Conservation (phyloP, 768 basidiomycete genomes). For the Pisolithus microcarpus region DNA sequence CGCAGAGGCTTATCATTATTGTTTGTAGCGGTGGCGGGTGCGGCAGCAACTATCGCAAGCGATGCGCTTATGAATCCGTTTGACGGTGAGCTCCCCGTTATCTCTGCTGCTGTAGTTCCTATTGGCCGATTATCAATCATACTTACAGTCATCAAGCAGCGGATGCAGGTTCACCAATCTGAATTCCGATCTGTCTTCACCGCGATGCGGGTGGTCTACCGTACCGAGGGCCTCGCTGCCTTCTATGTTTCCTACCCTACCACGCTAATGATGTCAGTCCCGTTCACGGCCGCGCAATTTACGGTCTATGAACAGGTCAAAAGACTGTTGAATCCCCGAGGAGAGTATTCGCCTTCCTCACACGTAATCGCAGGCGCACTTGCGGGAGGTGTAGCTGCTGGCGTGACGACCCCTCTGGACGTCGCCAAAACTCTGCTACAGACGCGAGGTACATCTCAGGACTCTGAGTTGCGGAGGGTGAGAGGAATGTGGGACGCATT, state of each 20-base stretch:
- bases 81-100: conserved; percentile 61
- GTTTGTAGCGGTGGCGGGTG: conserved; percentile 77
- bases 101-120: not conserved
- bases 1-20: conserved; percentile 8
- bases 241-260: conserved; percentile 99
- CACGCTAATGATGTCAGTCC: conserved; percentile 92
- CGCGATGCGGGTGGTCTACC: conserved; percentile 83
- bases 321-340: conserved; percentile 73
- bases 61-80: conserved; percentile 99
- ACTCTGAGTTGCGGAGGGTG: conserved; percentile 76
- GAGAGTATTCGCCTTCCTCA: conserved; percentile 85
- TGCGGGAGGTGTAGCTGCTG: conserved; percentile 91
- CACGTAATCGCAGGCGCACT: conserved; percentile 90
- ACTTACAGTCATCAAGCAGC: conserved; percentile 91
- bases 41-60: conserved; percentile 86
- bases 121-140: conserved; percentile 10
- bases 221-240: conserved; percentile 76
- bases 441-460: conserved; percentile 85
- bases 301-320: conserved; percentile 95
- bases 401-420: conserved; percentile 92
- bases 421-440: conserved; percentile 97
- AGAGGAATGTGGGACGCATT: conserved; percentile 85
- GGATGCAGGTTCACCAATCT: conserved; percentile 97
- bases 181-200: conserved; percentile 79
- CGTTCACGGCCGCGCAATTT: conserved; percentile 97